Evolutionary conservation across 2,329 filamentous ascomycete species (phyloP), one percentile per base, ranked within the genome.

Genomic region (Aureobasidium sp.): DNA sequence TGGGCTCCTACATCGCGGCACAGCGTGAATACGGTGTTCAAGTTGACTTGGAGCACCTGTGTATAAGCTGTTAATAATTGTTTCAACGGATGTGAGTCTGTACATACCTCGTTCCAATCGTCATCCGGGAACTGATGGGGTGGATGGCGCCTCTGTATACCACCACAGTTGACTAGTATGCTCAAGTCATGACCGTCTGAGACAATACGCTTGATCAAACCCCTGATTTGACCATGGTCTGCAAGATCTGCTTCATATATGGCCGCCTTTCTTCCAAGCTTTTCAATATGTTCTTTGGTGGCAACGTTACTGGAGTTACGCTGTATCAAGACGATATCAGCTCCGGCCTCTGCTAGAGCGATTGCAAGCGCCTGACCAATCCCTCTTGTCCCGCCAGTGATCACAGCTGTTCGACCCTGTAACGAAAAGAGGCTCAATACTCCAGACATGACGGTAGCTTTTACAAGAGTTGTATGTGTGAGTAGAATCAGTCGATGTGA

Each of bases 41-140:
- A 84, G 76, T 97, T 96, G 56, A 95, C 88, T 79, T 96, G 89
- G 46, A 96, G 79, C 36, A 96, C 88, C 70, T 87, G 83, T 13
- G 2, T 2, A 26, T 12, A 36, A 27, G 10, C 42, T 27, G 20
- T 55, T 39, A 62, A 34, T 32, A 13, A 20, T 23, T n/a, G n/a
- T 1, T 9, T 36, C 13, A 5, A 7, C 9, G 15, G 5, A 26
- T 10, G 32, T 2, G 23, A 6, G 26, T 13, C 15, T n/a, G 3
- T 12, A 20, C 50, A 42, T 48, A 64, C 59, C 70, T 88, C 84
- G 70, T 70, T 68, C 57, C 69, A 70, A 23, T 72, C 69, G 13
- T 68, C 65, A 41, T 72, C 68, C 1, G 69, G 67, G 32, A 71
- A 70, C 10, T 68, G 65, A n/a, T 68, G 67, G 2, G 67, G 66